Base-by-base conservation (phyloP, 768 basidiomycete species). In the Erythrobasidium yunnanense region DNA sequence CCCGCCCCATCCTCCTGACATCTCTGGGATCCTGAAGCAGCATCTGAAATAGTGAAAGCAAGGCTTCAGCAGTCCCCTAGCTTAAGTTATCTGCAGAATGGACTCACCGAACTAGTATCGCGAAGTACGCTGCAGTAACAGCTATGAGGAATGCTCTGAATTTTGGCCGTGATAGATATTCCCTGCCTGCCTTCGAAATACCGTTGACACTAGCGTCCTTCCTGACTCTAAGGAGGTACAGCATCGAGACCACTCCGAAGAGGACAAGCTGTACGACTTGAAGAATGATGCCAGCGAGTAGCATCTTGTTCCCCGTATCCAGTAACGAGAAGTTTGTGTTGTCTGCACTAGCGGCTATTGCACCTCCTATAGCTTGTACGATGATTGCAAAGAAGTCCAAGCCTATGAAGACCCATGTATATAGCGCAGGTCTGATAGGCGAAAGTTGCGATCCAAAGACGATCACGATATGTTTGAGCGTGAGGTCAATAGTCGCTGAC, bases 401-500 rank as follows among this genome's bases (percentile, higher is more conserved):
- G 23, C 57, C 57, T 17, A 60, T 60, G 57, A 60, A 60, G 18
- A 60, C 11, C 57, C 57, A 60, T 8, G 57, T 60, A 32, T 60
- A 60, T 27, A 38, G 33, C 2, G n/a, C 22, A 7, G 57, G 34
- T 27, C 30, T 38, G 20, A 60, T 18, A 22, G 25, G 34, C 7
- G 57, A 60, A n/a, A 42, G 23, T 46, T 60, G 57, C 30, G 57
- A 27, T 3, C 57, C 57, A 27, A 60, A 60, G 57, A 46, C 25
- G 30, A 60, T 38, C 38, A 60, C 57, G 38, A 60, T 46, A 32
- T 60, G 42, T 27, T 60, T 60, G 13, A 60, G 42, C 20, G 42
- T 46, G 4, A 60, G 25, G 20, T 60, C 57, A 27, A 60, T 60
- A 25, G 38, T 46, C 8, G 34, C 57, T 7, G 34, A 42, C 34